These are phyloP conservation scores for Cyberlindnera lachancei DNA, from an alignment of 805 yeast species.

Conservation along the genomic window DNA sequence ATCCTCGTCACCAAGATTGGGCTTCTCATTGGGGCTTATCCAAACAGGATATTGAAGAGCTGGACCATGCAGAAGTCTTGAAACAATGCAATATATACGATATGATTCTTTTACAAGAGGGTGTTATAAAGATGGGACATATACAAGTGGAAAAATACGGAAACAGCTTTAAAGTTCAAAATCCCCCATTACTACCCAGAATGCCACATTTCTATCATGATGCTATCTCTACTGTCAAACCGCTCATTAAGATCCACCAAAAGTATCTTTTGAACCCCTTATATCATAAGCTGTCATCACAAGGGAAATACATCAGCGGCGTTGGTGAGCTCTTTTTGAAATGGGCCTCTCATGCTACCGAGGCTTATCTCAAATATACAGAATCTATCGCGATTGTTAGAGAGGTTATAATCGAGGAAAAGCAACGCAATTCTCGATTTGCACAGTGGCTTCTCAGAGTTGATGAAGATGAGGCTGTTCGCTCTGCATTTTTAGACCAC, in stretches of 20 bases:
- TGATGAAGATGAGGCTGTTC: constrained; percentile 40
- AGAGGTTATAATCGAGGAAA: constrained; percentile 43
- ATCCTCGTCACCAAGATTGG: constrained; percentile 43
- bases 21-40: constrained; percentile 58
- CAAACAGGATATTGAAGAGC: constrained; percentile 42
- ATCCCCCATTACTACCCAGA: constrained; percentile 38
- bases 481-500: constrained; percentile 35
- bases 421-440: constrained; percentile 34
- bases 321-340: constrained; percentile 54
- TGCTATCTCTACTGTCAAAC: constrained; percentile 50
- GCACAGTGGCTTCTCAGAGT: constrained; percentile 50
- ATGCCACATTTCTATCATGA: constrained; percentile 51
- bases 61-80: constrained; percentile 46
- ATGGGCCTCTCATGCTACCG: constrained; percentile 56
- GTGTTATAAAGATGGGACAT: constrained; percentile 58
- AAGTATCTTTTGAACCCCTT: constrained; percentile 50
- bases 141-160: constrained; percentile 57
- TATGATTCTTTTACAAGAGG: constrained; percentile 61
- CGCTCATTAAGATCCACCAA: constrained; percentile 49
- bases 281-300: constrained; percentile 44
- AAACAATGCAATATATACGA: constrained; percentile 74
- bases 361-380: constrained; percentile 52
- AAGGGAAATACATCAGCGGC: constrained; percentile 60
- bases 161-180: constrained; percentile 28
- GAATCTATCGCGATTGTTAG: constrained; percentile 53